Conservation (phyloP, 1,139 yeast genomes). For the Hanseniaspora gamundiae region DNA sequence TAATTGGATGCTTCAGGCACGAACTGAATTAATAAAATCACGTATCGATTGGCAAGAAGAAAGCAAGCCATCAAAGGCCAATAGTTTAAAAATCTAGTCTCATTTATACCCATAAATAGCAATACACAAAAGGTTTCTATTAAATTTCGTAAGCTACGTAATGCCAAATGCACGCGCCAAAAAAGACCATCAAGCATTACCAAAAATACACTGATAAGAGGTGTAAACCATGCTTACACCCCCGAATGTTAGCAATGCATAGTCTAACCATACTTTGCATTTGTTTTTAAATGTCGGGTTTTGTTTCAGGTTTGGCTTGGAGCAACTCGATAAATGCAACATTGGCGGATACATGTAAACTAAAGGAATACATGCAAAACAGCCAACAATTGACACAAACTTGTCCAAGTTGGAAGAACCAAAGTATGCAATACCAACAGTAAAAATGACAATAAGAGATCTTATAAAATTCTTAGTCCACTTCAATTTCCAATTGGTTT, state of each 20-base stretch:
- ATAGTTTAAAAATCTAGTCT: too few species aligned
- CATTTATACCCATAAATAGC: too few species aligned
- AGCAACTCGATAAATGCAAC: constrained; percentile 38
- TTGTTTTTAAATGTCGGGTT: constrained; percentile 10
- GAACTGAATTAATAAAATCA: too few species aligned
- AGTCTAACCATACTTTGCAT: constrained; percentile 28
- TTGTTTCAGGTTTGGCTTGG: constrained; percentile 20
- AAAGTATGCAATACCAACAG: constrained; percentile 41
- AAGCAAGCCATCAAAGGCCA: too few species aligned
- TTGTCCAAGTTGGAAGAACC: constrained; percentile 59
- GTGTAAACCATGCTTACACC: constrained; percentile 52
- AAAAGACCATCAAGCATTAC: constrained; percentile 3
- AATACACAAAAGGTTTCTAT: too few species aligned
- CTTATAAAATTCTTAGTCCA: constrained; percentile 59
- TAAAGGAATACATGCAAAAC: constrained; percentile 73
- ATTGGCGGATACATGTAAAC: constrained; percentile 77
- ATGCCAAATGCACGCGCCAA: too few species aligned
- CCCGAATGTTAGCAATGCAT: constrained; percentile 42
- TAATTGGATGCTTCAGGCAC: too few species aligned
- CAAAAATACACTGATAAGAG: constrained; percentile 41
- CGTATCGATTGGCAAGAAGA: too few species aligned
- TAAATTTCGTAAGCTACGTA: too few species aligned
- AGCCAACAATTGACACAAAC: constrained; percentile 68
- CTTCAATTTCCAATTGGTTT: constrained; percentile 37
- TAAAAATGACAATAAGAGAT: constrained; percentile 37